Evolutionary conservation across 164 flowering plant genomes (phyloP), one percentile per base, ranked within the genome.

Genomic region (Annona cherimola): DNA sequence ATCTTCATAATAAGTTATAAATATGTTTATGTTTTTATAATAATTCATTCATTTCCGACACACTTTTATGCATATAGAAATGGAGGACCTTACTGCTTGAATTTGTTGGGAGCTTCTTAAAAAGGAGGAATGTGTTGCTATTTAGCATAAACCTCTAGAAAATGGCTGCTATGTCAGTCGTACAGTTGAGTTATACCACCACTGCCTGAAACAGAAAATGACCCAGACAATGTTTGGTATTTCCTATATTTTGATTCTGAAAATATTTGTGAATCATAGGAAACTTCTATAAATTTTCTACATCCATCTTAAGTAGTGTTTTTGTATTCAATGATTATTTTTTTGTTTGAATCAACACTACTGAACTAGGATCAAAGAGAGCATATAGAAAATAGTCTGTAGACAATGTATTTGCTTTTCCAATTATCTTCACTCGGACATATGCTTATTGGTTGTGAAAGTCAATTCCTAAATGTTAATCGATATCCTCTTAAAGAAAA

Each of bases 171-270:
- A 92, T 81, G 71, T 92, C 57, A 84, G 68, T 68, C 96, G 91
- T 60, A 85, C 81, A 68, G 78, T 73, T 69, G 84, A 57, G 68
- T 71, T 35, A 69, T 68, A 66, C 98, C 96, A 74, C 91, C 95
- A 35, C 68, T 92, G 61, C 90, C 97, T 85, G 93, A 84, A 60
- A 73, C 76, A 71, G 76, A 83, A 68, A 95, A 94, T 77, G 83
- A 90, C 77, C 96, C 95, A 26, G 95, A 94, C 74, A 87, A 83
- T 60, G 89, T 91, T 73, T 94, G 98, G 98, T 92, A 86, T 64
- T 45, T 70, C 50, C 62, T 2, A 41, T 62, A 54, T 71, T 61
- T 35, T 20, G 11, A 39, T 3, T 11, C 71, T 71, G 66, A 55
- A 6, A 64, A 44, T 44, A 42, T 40, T 26, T 39, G 14, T 45